Evolutionary conservation across 106 monocot genomes (phyloP).

Genomic region (Platanthera zijinensis): DNA sequence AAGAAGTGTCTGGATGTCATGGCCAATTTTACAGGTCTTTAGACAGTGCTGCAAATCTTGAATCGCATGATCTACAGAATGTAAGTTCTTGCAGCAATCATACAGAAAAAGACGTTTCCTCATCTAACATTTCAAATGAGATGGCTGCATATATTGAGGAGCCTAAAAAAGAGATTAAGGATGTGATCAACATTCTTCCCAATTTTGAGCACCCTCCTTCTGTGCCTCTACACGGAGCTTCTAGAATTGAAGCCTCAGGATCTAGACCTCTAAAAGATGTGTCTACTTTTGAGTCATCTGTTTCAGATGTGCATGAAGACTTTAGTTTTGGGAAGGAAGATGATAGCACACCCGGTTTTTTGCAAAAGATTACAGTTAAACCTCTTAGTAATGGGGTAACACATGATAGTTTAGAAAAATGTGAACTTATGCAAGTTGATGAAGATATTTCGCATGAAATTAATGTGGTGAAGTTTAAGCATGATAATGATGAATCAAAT

Average conservation of each 20-base stretch:
- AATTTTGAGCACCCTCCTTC: not conserved
- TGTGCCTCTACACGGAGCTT: not conserved
- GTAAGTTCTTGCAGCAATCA: not conserved
- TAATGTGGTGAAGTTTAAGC: not conserved
- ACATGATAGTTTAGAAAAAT: not conserved
- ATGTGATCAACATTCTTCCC: not conserved
- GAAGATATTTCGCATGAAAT: not conserved
- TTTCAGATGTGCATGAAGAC: not conserved
- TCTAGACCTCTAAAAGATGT: too few species aligned
- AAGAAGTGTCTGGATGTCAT: constrained; percentile 13
- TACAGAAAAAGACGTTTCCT: not conserved
- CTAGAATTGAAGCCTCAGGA: not conserved
- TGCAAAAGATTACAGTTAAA: not conserved
- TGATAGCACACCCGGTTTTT: not conserved
- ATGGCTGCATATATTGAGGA: not conserved
- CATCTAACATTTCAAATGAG: constrained; percentile 1
- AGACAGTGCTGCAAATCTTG: constrained; percentile 13
- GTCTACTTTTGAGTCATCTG: too few species aligned
- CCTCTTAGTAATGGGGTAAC: not conserved
- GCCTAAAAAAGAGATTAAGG: not conserved
- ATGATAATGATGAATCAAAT: not conserved
- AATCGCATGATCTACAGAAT: constrained; percentile 1
- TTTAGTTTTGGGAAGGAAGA: not conserved
- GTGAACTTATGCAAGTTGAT: constrained; percentile 6
- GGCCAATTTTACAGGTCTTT: constrained; percentile 5